Evolutionary conservation across 805 yeast species (phyloP).

Genomic region (Wickerhamiella cacticola): DNA sequence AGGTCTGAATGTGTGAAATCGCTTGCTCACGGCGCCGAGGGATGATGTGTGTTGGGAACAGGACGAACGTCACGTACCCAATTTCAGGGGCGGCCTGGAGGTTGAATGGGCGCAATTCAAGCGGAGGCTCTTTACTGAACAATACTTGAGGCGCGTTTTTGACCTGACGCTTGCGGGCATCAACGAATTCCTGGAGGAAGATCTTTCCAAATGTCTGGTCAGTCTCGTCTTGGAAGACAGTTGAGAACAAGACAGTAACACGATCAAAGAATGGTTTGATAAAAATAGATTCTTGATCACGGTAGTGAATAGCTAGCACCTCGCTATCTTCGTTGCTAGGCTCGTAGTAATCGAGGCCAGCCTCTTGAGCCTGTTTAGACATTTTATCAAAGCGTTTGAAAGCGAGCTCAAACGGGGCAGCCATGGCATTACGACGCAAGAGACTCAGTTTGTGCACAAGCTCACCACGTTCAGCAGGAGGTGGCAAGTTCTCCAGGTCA

Average conservation of each 20-base stretch:
- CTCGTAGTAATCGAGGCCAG: constrained; percentile 31
- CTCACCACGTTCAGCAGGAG: constrained; percentile 37
- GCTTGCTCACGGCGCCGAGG: constrained; percentile 71
- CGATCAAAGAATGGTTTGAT: constrained; percentile 89
- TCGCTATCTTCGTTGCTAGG: constrained; percentile 39
- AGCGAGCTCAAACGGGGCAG: constrained; percentile 86
- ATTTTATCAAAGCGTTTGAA: constrained; percentile 66
- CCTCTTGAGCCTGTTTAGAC: constrained; percentile 33
- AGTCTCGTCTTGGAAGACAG: constrained; percentile 91
- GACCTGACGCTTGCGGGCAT: constrained; percentile 87
- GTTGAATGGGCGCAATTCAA: constrained; percentile 49
- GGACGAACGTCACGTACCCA: constrained; percentile 48
- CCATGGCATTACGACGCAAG: constrained; percentile 74
- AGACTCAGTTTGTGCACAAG: constrained; percentile 56
- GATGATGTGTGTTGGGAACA: constrained; percentile 44
- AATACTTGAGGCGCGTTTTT: constrained; percentile 98
- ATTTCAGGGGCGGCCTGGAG: constrained; percentile 31
- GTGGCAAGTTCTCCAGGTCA: constrained; percentile 39
- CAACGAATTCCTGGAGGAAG: constrained; percentile 61
- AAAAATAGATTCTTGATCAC: constrained; percentile 87
- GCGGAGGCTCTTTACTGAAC: constrained; percentile 83
- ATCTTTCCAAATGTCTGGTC: constrained; percentile 46
- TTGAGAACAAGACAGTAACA: constrained; percentile 91
- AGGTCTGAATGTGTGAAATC: constrained; percentile 79
- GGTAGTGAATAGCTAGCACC: constrained; percentile 62